Percentiles rank a stretch among this genome's conserved stretches.
These are phyloP conservation scores for Acacia crassicarpa DNA, from an alignment of 306 rosid species.

Conservation along the genomic window DNA sequence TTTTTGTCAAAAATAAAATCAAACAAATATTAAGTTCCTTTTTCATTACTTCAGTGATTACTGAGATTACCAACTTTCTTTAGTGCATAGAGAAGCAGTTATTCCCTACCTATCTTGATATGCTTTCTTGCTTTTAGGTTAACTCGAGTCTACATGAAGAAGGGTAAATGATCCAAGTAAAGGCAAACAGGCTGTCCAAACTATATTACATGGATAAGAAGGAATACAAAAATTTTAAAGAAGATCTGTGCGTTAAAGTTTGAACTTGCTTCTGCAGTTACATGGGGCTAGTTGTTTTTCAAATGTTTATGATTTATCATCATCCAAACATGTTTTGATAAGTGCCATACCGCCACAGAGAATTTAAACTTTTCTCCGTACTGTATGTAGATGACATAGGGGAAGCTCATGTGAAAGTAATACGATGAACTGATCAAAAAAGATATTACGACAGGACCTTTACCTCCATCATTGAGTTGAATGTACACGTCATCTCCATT, in stretches of 20 bases:
- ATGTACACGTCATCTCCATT: constrained; percentile 56
- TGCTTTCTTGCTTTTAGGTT: constrained; percentile 39
- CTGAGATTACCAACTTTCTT: background rate
- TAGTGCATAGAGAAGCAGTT: background rate
- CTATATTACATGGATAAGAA: constrained; percentile 66
- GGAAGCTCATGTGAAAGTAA: background rate
- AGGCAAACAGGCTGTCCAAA: constrained; percentile 64
- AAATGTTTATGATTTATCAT: constrained; percentile 28
- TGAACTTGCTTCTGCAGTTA: constrained; percentile 14
- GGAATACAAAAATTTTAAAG: constrained; percentile 79
- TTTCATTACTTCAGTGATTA: background rate
- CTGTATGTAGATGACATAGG: background rate
- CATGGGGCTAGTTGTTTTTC: constrained; percentile 37
- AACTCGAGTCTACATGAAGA: constrained; percentile 35
- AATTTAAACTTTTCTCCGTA: background rate
- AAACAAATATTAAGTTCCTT: background rate
- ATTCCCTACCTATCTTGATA: background rate
- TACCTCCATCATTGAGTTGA: constrained; percentile 79
- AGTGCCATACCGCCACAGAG: constrained; percentile 7
- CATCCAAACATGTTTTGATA: constrained; percentile 35
- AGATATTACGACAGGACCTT: constrained; percentile 23
- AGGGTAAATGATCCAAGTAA: constrained; percentile 71
- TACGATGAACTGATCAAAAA: constrained; percentile 17
- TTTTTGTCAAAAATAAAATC: background rate
- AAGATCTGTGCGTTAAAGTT: constrained; percentile 64